Conservation (phyloP, 2,329 filamentous ascomycete genomes). For the Hymenoscyphus repandus region DNA sequence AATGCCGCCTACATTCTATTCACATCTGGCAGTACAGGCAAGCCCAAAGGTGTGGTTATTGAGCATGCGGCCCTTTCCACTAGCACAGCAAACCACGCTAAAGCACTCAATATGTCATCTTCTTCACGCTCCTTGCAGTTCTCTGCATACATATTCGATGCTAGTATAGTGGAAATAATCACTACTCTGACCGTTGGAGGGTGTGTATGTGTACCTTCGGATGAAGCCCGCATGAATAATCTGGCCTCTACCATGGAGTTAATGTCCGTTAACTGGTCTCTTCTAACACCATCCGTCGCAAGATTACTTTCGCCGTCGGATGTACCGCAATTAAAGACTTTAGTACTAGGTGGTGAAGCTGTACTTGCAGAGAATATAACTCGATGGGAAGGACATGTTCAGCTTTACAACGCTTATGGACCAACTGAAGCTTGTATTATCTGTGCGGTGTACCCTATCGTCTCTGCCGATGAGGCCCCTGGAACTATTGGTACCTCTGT, state of each 20-base stretch:
- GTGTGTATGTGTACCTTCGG: conserved; percentile 36
- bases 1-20: background rate
- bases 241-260: conserved; percentile 28
- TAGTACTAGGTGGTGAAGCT: conserved; percentile 23
- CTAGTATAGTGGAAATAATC: conserved; percentile 33
- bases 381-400: conserved; percentile 33
- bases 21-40: background rate
- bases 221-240: conserved; percentile 35
- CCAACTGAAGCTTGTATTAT: conserved; percentile 28
- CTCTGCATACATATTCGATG: conserved; percentile 36
- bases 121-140: conserved; percentile 19
- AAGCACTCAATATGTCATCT: background rate
- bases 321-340: conserved; percentile 6
- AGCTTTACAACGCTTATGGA: conserved; percentile 38
- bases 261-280: conserved; percentile 20
- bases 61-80: conserved; percentile 12
- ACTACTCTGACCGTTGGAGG: conserved; percentile 32
- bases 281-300: conserved; percentile 27
- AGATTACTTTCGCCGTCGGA: conserved; percentile 2
- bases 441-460: no score
- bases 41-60: background rate
- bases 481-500: no score
- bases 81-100: background rate
- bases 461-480: no score
- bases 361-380: conserved; percentile 35